Conservation (phyloP, 73 alveolate species). For the Blepharisma japonicum region DNA sequence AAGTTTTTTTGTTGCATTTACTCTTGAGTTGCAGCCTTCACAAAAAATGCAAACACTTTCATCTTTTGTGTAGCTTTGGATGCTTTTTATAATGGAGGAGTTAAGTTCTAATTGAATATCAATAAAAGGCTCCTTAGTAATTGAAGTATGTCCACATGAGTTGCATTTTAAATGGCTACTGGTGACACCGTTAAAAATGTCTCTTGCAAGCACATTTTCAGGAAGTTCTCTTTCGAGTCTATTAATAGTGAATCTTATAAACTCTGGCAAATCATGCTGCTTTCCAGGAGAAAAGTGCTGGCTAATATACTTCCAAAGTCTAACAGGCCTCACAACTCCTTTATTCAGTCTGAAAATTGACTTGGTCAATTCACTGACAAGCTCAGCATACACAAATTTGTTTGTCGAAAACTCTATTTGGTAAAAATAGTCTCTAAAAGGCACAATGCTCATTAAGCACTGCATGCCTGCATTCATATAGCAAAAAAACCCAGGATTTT, state of each 20-base stretch:
- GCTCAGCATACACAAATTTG: background rate
- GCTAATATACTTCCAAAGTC: background rate
- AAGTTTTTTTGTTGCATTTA: background rate
- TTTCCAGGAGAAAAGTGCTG: background rate
- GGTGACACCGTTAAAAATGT: background rate
- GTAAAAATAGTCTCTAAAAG: background rate
- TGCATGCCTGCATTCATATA: conserved; percentile 28
- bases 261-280: conserved; percentile 24
- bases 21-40: background rate
- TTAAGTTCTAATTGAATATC: conserved; percentile 13
- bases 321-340: background rate
- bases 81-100: background rate
- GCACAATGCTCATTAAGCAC: background rate
- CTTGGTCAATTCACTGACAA: background rate
- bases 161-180: background rate
- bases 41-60: conserved; percentile 1
- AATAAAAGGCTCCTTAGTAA: conserved; percentile 8
- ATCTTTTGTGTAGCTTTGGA: background rate
- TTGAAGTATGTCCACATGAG: background rate
- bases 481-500: conserved; percentile 19
- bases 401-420: no score
- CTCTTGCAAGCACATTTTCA: background rate
- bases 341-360: background rate
- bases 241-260: background rate
- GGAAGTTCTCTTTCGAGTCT: background rate